These are phyloP conservation scores for Stenogyne calaminthoides DNA, from an alignment of 305 asterid species.

Conservation along the genomic window DNA sequence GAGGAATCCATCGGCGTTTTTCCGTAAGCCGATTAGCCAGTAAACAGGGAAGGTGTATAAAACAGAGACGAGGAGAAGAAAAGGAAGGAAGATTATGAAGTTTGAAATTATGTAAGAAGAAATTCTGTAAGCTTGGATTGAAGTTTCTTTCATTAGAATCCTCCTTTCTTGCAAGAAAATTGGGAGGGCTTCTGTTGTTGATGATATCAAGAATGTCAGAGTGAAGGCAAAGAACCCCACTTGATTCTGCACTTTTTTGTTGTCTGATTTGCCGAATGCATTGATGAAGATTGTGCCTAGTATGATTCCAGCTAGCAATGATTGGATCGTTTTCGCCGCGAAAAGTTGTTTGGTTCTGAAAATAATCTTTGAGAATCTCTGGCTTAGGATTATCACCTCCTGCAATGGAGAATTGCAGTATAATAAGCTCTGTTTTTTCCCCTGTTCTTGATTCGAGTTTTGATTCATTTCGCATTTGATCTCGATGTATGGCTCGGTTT, in stretches of 20 bases:
- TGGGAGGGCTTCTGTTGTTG: conserved; percentile 76
- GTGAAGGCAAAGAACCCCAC: conserved; percentile 77
- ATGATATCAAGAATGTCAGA: conserved; percentile 67
- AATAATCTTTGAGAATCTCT: conserved; percentile 54
- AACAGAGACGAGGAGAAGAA: conserved; percentile 53
- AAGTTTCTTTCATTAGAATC: conserved; percentile 62
- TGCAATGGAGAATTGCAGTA: conserved; percentile 45
- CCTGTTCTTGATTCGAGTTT: conserved; percentile 11
- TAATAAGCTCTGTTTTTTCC: not conserved
- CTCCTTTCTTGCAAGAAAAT: conserved; percentile 69
- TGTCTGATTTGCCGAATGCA: conserved; percentile 33
- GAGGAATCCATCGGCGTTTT: conserved; percentile 36
- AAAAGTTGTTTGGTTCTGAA: conserved; percentile 66
- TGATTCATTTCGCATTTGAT: conserved; percentile 16
- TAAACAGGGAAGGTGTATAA: conserved; percentile 63
- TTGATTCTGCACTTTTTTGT: conserved; percentile 47
- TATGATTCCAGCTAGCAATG: conserved; percentile 57
- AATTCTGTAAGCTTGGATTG: conserved; percentile 74
- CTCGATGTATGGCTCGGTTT: not conserved
- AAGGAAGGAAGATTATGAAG: conserved; percentile 66
- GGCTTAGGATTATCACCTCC: conserved; percentile 55
- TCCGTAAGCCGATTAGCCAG: conserved; percentile 69
- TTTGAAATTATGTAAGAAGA: conserved; percentile 67
- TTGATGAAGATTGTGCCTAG: conserved; percentile 62
- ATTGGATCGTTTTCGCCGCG: conserved; percentile 51